A percentile compares a stretch with the other conserved stretches of the same genome.
Evolutionary conservation across 805 yeast species (phyloP).

Genomic region (Kodamaea restingae): DNA sequence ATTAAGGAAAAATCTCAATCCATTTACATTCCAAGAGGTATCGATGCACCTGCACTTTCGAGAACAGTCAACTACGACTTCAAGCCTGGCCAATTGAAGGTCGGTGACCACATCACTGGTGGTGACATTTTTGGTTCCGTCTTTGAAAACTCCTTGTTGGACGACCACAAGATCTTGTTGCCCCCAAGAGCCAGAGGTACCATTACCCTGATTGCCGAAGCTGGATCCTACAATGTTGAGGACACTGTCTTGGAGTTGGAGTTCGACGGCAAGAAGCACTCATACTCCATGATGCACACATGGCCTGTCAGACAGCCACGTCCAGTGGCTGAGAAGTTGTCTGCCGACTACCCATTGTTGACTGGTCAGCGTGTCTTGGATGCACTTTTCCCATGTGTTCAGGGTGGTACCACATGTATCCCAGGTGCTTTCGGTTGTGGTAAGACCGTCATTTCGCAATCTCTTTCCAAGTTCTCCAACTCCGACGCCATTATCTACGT

Average conservation of each 20-base stretch:
- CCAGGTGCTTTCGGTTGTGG: slow-evolving; percentile 99
- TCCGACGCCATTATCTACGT: slow-evolving; percentile 95
- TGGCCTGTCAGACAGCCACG: slow-evolving; percentile 99
- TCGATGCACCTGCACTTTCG: slow-evolving; percentile 91
- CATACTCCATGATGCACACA: slow-evolving; percentile 92
- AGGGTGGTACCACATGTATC: slow-evolving; percentile 99
- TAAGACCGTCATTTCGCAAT: slow-evolving; percentile 96
- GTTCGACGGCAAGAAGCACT: slow-evolving; percentile 78
- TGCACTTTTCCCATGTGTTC: slow-evolving; percentile 97
- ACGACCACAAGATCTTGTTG: slow-evolving; percentile 88
- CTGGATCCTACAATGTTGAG: slow-evolving; percentile 89
- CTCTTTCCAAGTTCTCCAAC: slow-evolving; percentile 94
- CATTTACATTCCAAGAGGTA: slow-evolving; percentile 98
- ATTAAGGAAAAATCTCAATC: slow-evolving; percentile 85
- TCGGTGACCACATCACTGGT: slow-evolving; percentile 97
- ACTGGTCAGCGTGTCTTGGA: slow-evolving; percentile 99
- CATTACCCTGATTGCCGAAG: slow-evolving; percentile 78
- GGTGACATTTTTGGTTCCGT: slow-evolving; percentile 96
- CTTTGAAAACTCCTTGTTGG: slow-evolving; percentile 87
- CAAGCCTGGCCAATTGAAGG: slow-evolving; percentile 71
- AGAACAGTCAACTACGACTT: slow-evolving; percentile 83
- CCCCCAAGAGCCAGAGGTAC: slow-evolving; percentile 99
- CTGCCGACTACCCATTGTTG: slow-evolving; percentile 91
- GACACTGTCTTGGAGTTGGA: slow-evolving; percentile 91
- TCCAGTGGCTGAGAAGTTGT: slow-evolving; percentile 90